Conservation (phyloP, 1,284 basidiomycete genomes). For the Malassezia dermatis region DNA sequence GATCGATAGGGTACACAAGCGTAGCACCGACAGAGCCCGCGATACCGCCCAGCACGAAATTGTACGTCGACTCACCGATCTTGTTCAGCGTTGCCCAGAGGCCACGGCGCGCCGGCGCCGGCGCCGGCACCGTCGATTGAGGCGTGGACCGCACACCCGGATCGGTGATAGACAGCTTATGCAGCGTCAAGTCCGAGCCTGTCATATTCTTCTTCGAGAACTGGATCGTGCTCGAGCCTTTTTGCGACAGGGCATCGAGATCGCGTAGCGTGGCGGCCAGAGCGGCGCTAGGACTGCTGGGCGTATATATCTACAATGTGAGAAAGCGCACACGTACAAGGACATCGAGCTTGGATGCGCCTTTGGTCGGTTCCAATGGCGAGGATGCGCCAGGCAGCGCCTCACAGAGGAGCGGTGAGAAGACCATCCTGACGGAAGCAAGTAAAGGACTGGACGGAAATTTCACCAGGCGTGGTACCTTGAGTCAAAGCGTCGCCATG, state of each 20-base stretch:
- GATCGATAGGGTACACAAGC: conserved; percentile 85
- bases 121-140: not conserved
- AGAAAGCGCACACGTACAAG: not conserved
- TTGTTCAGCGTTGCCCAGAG: conserved; percentile 17
- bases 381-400: conserved; percentile 1
- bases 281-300: not conserved
- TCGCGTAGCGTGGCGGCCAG: conserved; percentile 1
- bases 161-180: conserved; percentile 5
- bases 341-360: conserved; percentile 1
- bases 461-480: not conserved
- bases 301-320: conserved; percentile 8
- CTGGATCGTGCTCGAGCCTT: not conserved
- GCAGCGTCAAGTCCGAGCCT: not conserved
- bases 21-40: conserved; percentile 83
- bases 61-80: conserved; percentile 56
- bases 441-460: not conserved
- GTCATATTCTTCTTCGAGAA: not conserved
- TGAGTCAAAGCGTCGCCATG: not conserved
- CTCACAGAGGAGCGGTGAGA: conserved; percentile 16
- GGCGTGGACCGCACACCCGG: not conserved
- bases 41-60: conserved; percentile 78
- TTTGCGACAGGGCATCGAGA: not conserved
- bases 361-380: not conserved
- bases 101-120: conserved; percentile 2
- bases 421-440: not conserved